Evolutionary conservation across 1,284 basidiomycete genomes (phyloP).

Genomic region (Moesziomyces sp.): DNA sequence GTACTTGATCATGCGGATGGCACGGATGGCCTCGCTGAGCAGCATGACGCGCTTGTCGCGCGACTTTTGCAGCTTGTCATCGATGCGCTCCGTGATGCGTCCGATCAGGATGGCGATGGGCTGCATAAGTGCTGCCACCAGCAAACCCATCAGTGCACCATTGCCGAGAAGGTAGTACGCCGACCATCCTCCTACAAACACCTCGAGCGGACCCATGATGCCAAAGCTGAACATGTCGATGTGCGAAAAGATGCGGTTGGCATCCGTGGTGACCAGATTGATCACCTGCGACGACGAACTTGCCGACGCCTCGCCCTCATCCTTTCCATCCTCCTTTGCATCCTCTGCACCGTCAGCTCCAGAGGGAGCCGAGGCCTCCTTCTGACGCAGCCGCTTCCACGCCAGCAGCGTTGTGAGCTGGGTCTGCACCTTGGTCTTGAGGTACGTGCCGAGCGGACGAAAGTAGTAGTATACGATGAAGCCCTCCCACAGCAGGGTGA

Average conservation of each 20-base stretch:
- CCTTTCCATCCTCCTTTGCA: not conserved
- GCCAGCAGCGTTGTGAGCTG: slow-evolving; percentile 35
- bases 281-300: slow-evolving; percentile 31
- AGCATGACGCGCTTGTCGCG: slow-evolving; percentile 40
- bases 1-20: slow-evolving; percentile 55
- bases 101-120: slow-evolving; percentile 33
- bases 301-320: not conserved
- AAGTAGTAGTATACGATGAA: slow-evolving; percentile 35
- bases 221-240: slow-evolving; percentile 34
- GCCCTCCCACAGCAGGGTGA: slow-evolving; percentile 13
- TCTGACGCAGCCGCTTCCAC: slow-evolving; percentile 40
- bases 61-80: slow-evolving; percentile 35
- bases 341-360: not conserved
- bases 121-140: slow-evolving; percentile 28
- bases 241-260: slow-evolving; percentile 17
- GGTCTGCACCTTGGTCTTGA: slow-evolving; percentile 21
- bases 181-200: slow-evolving; percentile 31
- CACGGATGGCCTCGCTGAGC: slow-evolving; percentile 44
- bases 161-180: slow-evolving; percentile 35
- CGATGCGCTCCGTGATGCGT: slow-evolving; percentile 22
- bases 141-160: slow-evolving; percentile 37
- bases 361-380: slow-evolving; percentile 20
- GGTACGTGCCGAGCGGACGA: slow-evolving; percentile 9
- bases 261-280: slow-evolving; percentile 45
- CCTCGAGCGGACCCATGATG: slow-evolving; percentile 41